Evolutionary conservation across 1,284 basidiomycete genomes (phyloP).

Genomic region (Agaricales sp.): DNA sequence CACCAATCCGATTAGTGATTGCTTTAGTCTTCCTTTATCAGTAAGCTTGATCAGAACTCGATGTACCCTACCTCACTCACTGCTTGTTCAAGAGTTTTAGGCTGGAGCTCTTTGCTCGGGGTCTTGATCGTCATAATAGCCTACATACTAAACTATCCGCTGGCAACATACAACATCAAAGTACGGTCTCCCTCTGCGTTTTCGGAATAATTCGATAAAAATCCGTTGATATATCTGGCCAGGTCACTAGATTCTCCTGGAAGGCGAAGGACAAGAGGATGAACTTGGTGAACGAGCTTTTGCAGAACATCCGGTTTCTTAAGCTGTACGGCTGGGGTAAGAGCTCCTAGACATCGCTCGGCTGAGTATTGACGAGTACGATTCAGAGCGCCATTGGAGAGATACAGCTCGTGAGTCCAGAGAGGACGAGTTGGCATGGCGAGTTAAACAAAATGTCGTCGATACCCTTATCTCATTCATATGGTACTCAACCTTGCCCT

Average conservation of each 20-base stretch:
- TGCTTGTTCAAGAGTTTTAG: conserved; percentile 46
- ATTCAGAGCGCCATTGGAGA: conserved; percentile 43
- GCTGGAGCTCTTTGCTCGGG: conserved; percentile 77
- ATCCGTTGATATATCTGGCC: conserved; percentile 4
- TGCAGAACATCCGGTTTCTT: conserved; percentile 62
- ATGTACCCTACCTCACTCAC: conserved; percentile 3
- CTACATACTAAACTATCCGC: conserved; percentile 54
- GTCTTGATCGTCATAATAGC: conserved; percentile 60
- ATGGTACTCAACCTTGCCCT: conserved; percentile 28
- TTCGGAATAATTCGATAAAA: conserved; percentile 4
- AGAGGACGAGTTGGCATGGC: conserved; percentile 50
- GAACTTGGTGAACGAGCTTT: conserved; percentile 70
- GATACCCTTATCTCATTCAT: conserved; percentile 51
- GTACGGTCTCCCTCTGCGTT: conserved; percentile 25
- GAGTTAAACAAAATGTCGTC: conserved; percentile 52
- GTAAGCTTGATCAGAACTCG: conserved; percentile 23
- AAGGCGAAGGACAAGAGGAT: conserved; percentile 69
- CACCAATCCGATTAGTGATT: conserved; percentile 67
- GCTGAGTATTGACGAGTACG: background rate
- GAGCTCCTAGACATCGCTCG: conserved; percentile 8
- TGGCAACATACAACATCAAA: conserved; percentile 55
- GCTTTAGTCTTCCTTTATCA: conserved; percentile 68
- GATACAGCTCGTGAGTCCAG: conserved; percentile 36
- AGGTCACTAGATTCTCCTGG: conserved; percentile 55
- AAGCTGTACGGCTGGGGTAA: conserved; percentile 70